Evolutionary conservation across 225 moss, liverwort and hornwort species (phyloP).

Genomic region (Bryum argenteum): DNA sequence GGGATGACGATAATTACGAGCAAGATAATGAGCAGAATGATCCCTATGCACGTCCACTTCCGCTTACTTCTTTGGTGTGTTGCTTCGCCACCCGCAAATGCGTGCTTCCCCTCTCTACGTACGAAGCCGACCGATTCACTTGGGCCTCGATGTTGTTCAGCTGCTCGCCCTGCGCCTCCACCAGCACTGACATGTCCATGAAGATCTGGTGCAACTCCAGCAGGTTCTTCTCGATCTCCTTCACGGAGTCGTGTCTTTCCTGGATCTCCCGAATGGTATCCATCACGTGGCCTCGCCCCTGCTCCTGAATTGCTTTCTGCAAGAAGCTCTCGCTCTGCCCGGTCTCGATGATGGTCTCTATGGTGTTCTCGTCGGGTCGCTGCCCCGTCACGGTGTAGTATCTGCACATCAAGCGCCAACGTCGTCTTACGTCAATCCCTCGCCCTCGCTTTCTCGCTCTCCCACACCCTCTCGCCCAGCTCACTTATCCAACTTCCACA

Average conservation of each 20-base stretch:
- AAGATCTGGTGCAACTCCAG: slow-evolving; percentile 55
- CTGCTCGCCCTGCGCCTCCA: slow-evolving; percentile 16
- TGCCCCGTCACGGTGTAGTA: slow-evolving; percentile 58
- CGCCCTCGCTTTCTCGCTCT: no score
- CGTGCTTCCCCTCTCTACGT: slow-evolving; percentile 43
- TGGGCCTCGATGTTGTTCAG: slow-evolving; percentile 57
- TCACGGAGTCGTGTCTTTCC: slow-evolving; percentile 57
- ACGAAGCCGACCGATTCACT: slow-evolving; percentile 46
- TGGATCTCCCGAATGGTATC: slow-evolving; percentile 61
- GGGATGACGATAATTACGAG: slow-evolving; percentile 40
- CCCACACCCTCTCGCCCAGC: not conserved
- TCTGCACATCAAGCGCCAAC: slow-evolving; percentile 39
- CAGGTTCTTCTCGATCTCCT: slow-evolving; percentile 59
- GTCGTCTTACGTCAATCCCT: slow-evolving; percentile 1
- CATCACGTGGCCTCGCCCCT: slow-evolving; percentile 56
- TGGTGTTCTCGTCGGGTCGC: slow-evolving; percentile 52
- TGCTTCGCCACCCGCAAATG: slow-evolving; percentile 48
- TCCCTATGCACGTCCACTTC: slow-evolving; percentile 47
- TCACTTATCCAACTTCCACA: not conserved
- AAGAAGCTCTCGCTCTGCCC: slow-evolving; percentile 52
- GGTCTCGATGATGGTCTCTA: slow-evolving; percentile 55
- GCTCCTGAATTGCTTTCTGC: slow-evolving; percentile 59
- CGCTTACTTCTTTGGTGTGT: slow-evolving; percentile 46
- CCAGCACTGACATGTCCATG: slow-evolving; percentile 59
- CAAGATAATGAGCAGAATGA: slow-evolving; percentile 41